Evolutionary conservation across 2,329 filamentous ascomycete genomes (phyloP).

Genomic region (Orbilia blumenaviensis): DNA sequence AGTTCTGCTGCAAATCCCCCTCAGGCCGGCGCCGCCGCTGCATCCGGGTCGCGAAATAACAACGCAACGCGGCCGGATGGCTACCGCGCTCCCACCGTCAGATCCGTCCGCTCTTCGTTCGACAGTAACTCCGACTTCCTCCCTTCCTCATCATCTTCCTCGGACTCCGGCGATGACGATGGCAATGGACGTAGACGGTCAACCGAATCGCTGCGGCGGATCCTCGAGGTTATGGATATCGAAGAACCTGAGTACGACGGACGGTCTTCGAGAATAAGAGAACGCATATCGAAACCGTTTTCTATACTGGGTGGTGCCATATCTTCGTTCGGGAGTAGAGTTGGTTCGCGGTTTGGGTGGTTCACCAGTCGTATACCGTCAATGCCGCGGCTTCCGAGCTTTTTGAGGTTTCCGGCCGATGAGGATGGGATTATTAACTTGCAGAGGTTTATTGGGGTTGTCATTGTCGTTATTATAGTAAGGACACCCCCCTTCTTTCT

Average conservation of each 20-base stretch:
- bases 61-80: slow-evolving; percentile 65
- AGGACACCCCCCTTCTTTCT: not conserved
- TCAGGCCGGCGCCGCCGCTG: slow-evolving; percentile 6
- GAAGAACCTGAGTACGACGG: slow-evolving; percentile 63
- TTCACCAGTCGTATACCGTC: slow-evolving; percentile 57
- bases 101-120: slow-evolving; percentile 50
- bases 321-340: slow-evolving; percentile 56
- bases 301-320: slow-evolving; percentile 57
- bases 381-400: slow-evolving; percentile 55
- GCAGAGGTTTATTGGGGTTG: slow-evolving; percentile 46
- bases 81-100: slow-evolving; percentile 44
- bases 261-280: slow-evolving; percentile 42
- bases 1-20: not conserved
- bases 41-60: slow-evolving; percentile 38
- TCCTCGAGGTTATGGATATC: slow-evolving; percentile 71
- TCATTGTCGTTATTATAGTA: slow-evolving; percentile 58
- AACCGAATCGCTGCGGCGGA: slow-evolving; percentile 66
- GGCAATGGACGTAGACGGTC: slow-evolving; percentile 63
- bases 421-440: slow-evolving; percentile 50
- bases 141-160: slow-evolving; percentile 63
- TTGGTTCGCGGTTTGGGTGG: slow-evolving; percentile 48
- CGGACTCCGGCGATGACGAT: slow-evolving; percentile 54
- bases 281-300: slow-evolving; percentile 48
- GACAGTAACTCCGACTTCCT: slow-evolving; percentile 66
- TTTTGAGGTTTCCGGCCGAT: slow-evolving; percentile 31